Evolutionary conservation across 2,329 filamentous ascomycete genomes (phyloP).

Genomic region (Rachicladosporium sp.): DNA sequence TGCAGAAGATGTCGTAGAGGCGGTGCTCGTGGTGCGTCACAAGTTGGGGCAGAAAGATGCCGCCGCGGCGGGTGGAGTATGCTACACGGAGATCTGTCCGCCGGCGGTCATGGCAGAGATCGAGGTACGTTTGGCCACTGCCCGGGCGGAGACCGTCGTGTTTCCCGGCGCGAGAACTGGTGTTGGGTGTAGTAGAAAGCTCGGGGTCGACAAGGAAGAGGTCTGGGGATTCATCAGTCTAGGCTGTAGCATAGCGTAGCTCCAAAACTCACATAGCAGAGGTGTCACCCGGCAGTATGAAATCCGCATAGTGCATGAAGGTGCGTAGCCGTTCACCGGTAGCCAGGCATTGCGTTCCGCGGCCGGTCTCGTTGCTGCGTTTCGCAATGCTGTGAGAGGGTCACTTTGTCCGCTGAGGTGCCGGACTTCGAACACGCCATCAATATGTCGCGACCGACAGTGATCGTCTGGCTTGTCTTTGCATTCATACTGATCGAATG

Average conservation of each 20-base stretch:
- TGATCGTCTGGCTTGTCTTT: neutral
- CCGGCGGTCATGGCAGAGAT: neutral
- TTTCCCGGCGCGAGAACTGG: neutral
- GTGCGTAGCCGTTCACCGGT: neutral
- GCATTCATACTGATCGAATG: neutral
- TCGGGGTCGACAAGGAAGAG: slow-evolving; percentile 1
- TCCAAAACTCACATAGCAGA: neutral
- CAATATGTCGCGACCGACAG: neutral
- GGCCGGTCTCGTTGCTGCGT: neutral
- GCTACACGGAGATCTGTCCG: neutral
- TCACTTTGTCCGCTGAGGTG: neutral
- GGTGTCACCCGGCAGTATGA: slow-evolving; percentile 3
- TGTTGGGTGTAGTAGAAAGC: neutral
- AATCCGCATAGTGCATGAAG: slow-evolving; percentile 1
- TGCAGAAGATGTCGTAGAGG: neutral
- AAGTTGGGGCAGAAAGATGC: neutral
- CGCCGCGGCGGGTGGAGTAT: neutral
- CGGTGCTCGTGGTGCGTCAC: neutral
- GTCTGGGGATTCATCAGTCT: neutral
- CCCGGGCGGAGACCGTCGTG: no score
- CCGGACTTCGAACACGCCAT: slow-evolving; percentile 2
- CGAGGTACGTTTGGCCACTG: no score
- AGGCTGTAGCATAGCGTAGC: neutral
- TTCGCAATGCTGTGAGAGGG: neutral
- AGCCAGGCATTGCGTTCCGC: neutral